These are phyloP conservation scores for Syzygium malaccense DNA, from an alignment of 441 rosid genomes.

Conservation along the genomic window DNA sequence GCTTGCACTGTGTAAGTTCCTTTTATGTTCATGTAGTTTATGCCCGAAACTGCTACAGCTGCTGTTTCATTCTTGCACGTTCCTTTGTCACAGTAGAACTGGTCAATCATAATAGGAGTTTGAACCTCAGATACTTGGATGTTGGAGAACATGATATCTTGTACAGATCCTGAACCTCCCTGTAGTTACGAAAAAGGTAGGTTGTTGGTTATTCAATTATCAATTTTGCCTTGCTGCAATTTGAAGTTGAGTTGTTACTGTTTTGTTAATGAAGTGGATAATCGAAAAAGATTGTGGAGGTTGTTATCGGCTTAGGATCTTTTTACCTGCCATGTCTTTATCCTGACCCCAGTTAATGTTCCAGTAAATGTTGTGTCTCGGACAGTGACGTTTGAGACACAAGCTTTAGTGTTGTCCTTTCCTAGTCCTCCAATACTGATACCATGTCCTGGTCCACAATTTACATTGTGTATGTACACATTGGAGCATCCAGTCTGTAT, in stretches of 20 bases:
- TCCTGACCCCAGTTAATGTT: constrained; percentile 6
- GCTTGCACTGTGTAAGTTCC: constrained; percentile 8
- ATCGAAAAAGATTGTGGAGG: not conserved
- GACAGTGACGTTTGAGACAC: constrained; percentile 11
- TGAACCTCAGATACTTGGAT: constrained; percentile 1
- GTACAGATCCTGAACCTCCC: constrained; percentile 15
- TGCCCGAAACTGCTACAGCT: constrained; percentile 7
- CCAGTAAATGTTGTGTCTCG: not conserved
- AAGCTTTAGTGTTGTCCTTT: constrained; percentile 5
- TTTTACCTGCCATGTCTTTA: constrained; percentile 15
- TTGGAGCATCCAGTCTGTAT: constrained; percentile 16
- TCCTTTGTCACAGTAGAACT: constrained; percentile 8
- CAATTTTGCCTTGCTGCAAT: not conserved
- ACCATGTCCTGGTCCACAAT: constrained; percentile 14
- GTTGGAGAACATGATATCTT: constrained; percentile 9
- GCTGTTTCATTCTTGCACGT: constrained; percentile 6
- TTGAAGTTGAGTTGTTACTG: not conserved
- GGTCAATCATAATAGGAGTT: constrained; percentile 9
- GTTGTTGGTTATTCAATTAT: not conserved
- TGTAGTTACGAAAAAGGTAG: not conserved
- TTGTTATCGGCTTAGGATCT: not conserved
- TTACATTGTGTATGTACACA: constrained; percentile 6
- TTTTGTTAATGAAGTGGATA: not conserved
- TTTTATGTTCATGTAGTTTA: constrained; percentile 5
- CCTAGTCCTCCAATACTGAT: constrained; percentile 13